Evolutionary conservation across 2,329 filamentous ascomycete genomes (phyloP).

Genomic region (Amesomyces nigricolor): DNA sequence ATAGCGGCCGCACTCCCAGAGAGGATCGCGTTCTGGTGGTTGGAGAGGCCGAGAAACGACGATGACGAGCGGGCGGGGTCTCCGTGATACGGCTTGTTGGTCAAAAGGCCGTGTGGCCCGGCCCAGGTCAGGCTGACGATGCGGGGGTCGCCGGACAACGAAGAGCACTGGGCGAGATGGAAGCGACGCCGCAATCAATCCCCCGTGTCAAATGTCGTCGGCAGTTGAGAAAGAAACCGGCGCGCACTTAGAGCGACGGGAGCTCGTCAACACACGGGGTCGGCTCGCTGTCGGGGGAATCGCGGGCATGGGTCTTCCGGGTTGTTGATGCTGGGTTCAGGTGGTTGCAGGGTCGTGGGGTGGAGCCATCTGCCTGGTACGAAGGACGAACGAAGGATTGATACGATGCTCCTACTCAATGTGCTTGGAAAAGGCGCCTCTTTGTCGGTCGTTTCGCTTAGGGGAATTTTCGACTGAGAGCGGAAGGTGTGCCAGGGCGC

Average conservation of each 20-base stretch:
- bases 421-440: too few species aligned
- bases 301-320: background rate
- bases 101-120: background rate
- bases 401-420: too few species aligned
- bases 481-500: too few species aligned
- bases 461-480: too few species aligned
- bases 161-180: background rate
- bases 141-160: too few species aligned
- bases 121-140: background rate
- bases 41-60: background rate
- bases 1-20: conserved; percentile 35
- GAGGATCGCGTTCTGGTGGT: background rate
- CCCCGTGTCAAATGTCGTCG: conserved; percentile 2
- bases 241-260: background rate
- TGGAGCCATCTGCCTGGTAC: background rate
- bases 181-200: conserved; percentile 3
- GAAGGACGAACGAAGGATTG: background rate
- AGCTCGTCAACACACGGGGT: conserved; percentile 9
- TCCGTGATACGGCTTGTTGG: background rate
- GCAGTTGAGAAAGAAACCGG: background rate
- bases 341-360: conserved; percentile 7
- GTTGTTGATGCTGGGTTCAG: background rate
- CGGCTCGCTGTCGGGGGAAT: conserved; percentile 4
- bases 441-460: too few species aligned
- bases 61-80: background rate